Base-by-base conservation (phyloP, 2,329 filamentous ascomycete species). In the Fusarium miscanthi region DNA sequence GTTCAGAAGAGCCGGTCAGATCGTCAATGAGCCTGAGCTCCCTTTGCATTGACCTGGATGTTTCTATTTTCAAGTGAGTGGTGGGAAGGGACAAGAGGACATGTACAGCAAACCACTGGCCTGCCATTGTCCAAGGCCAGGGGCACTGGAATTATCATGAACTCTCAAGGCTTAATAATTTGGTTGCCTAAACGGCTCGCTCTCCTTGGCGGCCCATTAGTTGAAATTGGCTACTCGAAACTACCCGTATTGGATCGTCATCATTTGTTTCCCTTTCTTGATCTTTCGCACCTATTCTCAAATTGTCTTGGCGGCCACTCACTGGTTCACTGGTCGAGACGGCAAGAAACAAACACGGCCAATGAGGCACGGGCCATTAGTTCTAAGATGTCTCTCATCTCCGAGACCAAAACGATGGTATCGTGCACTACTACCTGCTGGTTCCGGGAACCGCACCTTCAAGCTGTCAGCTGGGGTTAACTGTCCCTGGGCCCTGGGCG, bases 281-380 rank as follows among this genome's bases (percentile, higher is more conserved):
- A 33, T 49, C n/a, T 14, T 13, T n/a, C 16, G 30, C 23, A 27
- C 48, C 13, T 23, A n/a, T n/a, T 12, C 35, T 27, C 40, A 27
- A 27, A 43, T 8, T n/a, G 19, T 40, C 35, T 53, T 25, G n/a
- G 37, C 41, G 37, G 19, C n/a, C 52, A 27, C n/a, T 53, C n/a
- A 63, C n/a, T 35, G 42, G 45, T 45, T 59, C 35, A 57, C 37
- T 21, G 43, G 48, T 53, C 40, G 42, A 52, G 42, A 38, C 43
- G 54, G 45, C 48, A 59, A 41, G n/a, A 56, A 57, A 41, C 21
- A 52, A 57, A 43, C 45, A 53, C 30, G 14, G 9, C 56, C 27
- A 57, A 45, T 30, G 25, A 63, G 54, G 70, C 70, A 74, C 70
- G 62, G 70, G 43, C 66, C 70, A 73, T 42, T 41, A 53, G 65